These are phyloP conservation scores for Coniferiporia weirii DNA, from an alignment of 1,284 basidiomycete species.

Conservation along the genomic window DNA sequence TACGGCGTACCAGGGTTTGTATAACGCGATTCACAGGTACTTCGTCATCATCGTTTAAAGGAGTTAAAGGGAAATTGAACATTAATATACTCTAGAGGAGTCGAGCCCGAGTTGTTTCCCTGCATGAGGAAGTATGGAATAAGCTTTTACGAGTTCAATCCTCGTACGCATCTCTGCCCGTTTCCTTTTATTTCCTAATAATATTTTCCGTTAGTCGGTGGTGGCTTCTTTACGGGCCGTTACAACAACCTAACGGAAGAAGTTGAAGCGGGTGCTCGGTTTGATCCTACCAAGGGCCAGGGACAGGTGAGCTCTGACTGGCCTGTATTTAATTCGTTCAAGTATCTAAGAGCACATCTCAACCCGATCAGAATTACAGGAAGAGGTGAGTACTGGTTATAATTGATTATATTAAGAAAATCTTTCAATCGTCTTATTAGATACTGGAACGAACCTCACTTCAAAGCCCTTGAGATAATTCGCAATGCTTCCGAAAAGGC, in stretches of 20 bases:
- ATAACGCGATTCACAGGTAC: constrained; percentile 44
- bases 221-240: constrained; percentile 40
- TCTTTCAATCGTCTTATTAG: neutral
- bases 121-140: constrained; percentile 60
- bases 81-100: constrained; percentile 23
- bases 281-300: constrained; percentile 27
- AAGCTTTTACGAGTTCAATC: constrained; percentile 56
- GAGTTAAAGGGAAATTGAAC: neutral
- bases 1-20: constrained; percentile 59
- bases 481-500: constrained; percentile 22
- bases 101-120: constrained; percentile 59
- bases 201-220: constrained; percentile 25
- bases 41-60: neutral
- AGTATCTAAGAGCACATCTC: too few relatives aligned
- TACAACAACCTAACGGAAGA: constrained; percentile 30
- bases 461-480: constrained; percentile 25
- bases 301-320: neutral
- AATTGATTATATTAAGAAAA: neutral
- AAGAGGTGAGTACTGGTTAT: neutral
- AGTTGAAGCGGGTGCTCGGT: constrained; percentile 38
- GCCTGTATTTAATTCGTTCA: too few relatives aligned
- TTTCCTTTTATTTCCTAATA: too few relatives aligned
- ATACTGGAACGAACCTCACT: constrained; percentile 23
- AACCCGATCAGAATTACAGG: neutral
- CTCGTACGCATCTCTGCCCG: constrained; percentile 22